Evolutionary conservation across 495 filamentous ascomycete species (phyloP).

Genomic region (Aspergillus baeticus): DNA sequence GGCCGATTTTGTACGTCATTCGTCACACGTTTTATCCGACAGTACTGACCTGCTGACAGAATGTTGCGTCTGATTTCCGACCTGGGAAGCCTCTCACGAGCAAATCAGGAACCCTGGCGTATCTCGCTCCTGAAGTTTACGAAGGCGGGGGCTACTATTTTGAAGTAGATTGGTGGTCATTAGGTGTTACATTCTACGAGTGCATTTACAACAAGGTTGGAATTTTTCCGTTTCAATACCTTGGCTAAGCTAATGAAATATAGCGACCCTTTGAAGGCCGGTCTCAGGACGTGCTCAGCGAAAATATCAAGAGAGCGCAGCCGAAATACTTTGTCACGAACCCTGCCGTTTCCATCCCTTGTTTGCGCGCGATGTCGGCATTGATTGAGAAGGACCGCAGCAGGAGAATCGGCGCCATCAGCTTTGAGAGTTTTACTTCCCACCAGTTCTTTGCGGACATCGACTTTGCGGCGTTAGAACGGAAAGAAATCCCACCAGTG

Average conservation of each 20-base stretch:
- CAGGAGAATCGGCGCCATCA: conserved; percentile 74
- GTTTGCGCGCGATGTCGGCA: conserved; percentile 79
- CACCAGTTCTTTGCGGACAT: conserved; percentile 86
- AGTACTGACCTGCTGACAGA: conserved; percentile 51
- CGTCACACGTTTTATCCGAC: neutral
- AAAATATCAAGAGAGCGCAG: conserved; percentile 76
- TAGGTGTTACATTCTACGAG: conserved; percentile 96
- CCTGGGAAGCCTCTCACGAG: conserved; percentile 83
- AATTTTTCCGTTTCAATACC: neutral
- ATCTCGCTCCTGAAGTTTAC: conserved; percentile 95
- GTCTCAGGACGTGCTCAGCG: conserved; percentile 74
- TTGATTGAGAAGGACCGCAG: conserved; percentile 78
- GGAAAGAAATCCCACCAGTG: conserved; percentile 87
- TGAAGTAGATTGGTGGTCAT: conserved; percentile 97
- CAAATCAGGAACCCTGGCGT: conserved; percentile 94
- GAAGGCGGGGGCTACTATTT: conserved; percentile 78
- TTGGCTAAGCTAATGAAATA: conserved; percentile 26
- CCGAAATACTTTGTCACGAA: conserved; percentile 87
- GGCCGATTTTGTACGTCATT: conserved; percentile 83
- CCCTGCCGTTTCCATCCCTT: conserved; percentile 81
- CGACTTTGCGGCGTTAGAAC: conserved; percentile 81
- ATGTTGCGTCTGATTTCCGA: conserved; percentile 91
- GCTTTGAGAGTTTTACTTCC: conserved; percentile 76
- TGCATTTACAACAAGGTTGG: conserved; percentile 98
- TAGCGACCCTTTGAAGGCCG: conserved; percentile 90